Evolutionary conservation across 352 stramenopile species (phyloP).

Genomic region (Phytophthora litchii): DNA sequence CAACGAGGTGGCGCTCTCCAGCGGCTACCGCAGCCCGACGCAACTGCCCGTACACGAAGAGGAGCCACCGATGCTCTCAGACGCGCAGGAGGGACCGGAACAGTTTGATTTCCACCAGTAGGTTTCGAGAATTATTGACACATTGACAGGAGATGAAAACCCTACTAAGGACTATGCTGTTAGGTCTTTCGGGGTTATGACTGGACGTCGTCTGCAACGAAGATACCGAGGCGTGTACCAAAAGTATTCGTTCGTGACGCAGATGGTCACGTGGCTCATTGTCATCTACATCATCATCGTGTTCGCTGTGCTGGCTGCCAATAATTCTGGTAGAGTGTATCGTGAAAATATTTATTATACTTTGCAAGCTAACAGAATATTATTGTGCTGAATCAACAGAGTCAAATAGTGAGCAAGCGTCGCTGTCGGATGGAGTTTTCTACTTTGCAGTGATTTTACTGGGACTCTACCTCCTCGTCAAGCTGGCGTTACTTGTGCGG

Average conservation of each 20-base stretch:
- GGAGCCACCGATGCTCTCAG: constrained; percentile 16
- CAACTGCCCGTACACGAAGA: constrained; percentile 20
- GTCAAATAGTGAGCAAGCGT: constrained; percentile 19
- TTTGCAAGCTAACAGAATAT: constrained; percentile 7
- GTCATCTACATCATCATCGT: constrained; percentile 61
- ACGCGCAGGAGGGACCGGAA: constrained; percentile 30
- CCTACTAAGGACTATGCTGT: constrained; percentile 7
- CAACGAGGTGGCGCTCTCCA: constrained; percentile 31
- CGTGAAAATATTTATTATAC: background rate
- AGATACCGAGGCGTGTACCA: constrained; percentile 64
- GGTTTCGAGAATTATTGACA: background rate
- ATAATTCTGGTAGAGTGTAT: constrained; percentile 22
- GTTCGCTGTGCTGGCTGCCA: constrained; percentile 41
- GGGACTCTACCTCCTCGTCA: constrained; percentile 67
- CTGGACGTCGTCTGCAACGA: constrained; percentile 54
- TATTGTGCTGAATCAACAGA: background rate
- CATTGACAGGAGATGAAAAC: background rate
- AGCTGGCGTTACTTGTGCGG: constrained; percentile 75
- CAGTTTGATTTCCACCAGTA: constrained; percentile 54
- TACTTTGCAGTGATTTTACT: constrained; percentile 51
- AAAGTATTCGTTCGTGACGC: constrained; percentile 58
- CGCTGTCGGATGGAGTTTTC: constrained; percentile 54
- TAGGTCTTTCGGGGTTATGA: constrained; percentile 67
- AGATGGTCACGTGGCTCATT: constrained; percentile 61
- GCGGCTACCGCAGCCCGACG: constrained; percentile 10